A percentile compares a stretch with the other conserved stretches of the same genome.
Conservation (phyloP, 352 stramenopile species). For the Elongisporangium undulatum region DNA sequence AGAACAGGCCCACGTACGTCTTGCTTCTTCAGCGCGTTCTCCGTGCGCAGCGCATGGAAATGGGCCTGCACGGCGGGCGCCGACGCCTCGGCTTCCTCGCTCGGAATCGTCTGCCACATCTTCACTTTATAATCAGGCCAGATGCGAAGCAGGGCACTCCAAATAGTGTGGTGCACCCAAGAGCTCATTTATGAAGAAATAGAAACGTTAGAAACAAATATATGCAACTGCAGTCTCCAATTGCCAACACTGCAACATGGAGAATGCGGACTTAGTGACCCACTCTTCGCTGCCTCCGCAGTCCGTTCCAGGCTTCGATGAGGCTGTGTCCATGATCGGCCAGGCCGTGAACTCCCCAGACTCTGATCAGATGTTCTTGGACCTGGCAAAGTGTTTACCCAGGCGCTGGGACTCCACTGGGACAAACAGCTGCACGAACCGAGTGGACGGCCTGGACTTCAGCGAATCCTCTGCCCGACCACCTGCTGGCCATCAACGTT, state of each 20-base stretch:
- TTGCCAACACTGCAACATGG: too few species aligned
- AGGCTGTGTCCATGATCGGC: neutral
- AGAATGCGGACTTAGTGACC: too few species aligned
- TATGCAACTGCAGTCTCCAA: too few species aligned
- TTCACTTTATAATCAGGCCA: neutral
- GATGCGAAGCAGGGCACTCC: neutral
- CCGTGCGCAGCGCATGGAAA: constrained; percentile 67
- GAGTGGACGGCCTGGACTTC: neutral
- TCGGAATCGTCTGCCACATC: constrained; percentile 57
- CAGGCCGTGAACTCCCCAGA: neutral
- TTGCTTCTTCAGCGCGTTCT: constrained; percentile 51
- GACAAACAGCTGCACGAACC: neutral
- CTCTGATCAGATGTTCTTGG: neutral
- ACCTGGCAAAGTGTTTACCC: neutral
- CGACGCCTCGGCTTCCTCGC: constrained; percentile 69
- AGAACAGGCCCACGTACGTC: constrained; percentile 30
- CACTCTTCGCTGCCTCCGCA: too few species aligned
- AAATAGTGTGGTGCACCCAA: neutral
- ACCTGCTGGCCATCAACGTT: neutral
- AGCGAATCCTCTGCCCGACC: neutral
- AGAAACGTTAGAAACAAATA: neutral
- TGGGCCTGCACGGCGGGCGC: constrained; percentile 75
- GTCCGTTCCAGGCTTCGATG: neutral
- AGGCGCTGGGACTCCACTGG: neutral
- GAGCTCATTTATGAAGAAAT: neutral